A percentile compares a stretch with the other conserved stretches of the same genome.
Evolutionary conservation across 1,139 yeast species (phyloP).

Genomic region (Meyerozyma athensensis): DNA sequence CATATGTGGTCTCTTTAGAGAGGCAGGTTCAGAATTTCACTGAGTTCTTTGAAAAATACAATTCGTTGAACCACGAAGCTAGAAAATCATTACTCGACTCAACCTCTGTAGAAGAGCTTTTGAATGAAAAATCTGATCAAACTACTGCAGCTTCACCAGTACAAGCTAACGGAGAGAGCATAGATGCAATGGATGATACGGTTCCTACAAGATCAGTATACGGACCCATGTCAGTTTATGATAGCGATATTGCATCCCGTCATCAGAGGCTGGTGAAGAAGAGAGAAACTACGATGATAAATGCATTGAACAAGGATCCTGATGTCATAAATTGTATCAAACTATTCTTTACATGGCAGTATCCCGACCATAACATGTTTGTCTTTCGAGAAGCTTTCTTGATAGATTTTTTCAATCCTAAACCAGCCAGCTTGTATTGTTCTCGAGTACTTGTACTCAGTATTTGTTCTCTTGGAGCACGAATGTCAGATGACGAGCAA

Average conservation of each 20-base stretch:
- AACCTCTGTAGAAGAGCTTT: conserved; percentile 14
- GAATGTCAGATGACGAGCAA: conserved; percentile 41
- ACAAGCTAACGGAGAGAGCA: conserved; percentile 10
- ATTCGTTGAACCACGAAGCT: conserved; percentile 19
- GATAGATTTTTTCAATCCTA: conserved; percentile 51
- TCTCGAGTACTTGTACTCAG: conserved; percentile 48
- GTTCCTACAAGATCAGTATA: conserved; percentile 27
- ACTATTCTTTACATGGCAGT: conserved; percentile 59
- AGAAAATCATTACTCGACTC: conserved; percentile 19
- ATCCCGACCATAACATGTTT: conserved; percentile 61
- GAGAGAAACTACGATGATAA: conserved; percentile 22
- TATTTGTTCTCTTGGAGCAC: conserved; percentile 54
- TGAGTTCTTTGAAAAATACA: conserved; percentile 21
- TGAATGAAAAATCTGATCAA: conserved; percentile 7
- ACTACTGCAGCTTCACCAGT: conserved; percentile 8
- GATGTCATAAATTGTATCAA: conserved; percentile 48
- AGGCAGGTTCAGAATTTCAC: conserved; percentile 22
- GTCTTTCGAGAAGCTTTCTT: conserved; percentile 63
- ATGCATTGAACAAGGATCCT: conserved; percentile 30
- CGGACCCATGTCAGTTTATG: conserved; percentile 50
- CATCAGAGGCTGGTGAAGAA: conserved; percentile 15
- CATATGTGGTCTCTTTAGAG: conserved; percentile 42
- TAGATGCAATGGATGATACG: conserved; percentile 6
- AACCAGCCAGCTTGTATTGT: conserved; percentile 44
- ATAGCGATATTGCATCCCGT: conserved; percentile 26